Conservation (phyloP, 306 rosid genomes). For the Rubus idaeus region DNA sequence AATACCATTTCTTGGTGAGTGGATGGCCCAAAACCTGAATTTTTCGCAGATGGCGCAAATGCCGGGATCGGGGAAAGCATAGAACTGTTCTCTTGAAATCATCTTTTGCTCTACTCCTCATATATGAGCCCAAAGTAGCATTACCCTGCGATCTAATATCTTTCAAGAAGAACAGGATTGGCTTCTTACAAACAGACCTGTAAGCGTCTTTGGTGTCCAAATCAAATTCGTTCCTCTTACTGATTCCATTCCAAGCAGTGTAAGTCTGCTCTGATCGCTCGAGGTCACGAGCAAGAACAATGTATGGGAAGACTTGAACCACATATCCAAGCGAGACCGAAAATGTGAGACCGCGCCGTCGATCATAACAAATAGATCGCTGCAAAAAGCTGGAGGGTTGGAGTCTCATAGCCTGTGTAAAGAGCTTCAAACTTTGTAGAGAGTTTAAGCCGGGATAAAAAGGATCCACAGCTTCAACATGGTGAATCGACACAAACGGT, state of each 20-base stretch:
- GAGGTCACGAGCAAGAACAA: constrained; percentile 68
- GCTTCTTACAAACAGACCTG: constrained; percentile 62
- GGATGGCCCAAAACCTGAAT: constrained; percentile 51
- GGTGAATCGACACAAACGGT: constrained; percentile 78
- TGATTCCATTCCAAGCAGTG: constrained; percentile 75
- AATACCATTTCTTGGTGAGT: constrained; percentile 65
- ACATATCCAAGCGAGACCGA: constrained; percentile 69
- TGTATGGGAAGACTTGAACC: constrained; percentile 58
- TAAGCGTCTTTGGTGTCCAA: constrained; percentile 67
- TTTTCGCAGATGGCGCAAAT: constrained; percentile 44
- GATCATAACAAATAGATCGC: constrained; percentile 69
- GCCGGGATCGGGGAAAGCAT: constrained; percentile 56
- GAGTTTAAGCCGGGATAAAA: constrained; percentile 66
- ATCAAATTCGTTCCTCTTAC: constrained; percentile 58
- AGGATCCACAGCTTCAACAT: constrained; percentile 73
- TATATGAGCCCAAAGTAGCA: constrained; percentile 58
- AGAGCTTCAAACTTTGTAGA: constrained; percentile 63
- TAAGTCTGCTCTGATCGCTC: constrained; percentile 75
- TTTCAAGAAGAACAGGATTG: constrained; percentile 58
- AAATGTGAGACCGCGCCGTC: constrained; percentile 44
- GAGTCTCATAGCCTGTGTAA: constrained; percentile 62
- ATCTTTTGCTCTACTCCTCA: constrained; percentile 44
- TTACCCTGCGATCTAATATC: constrained; percentile 47
- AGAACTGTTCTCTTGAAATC: constrained; percentile 58
- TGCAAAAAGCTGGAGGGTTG: constrained; percentile 66